Percentiles rank a stretch among this genome's conserved stretches.
phyloP scores from a whole-genome alignment of 2,329 filamentous ascomycete species.

The Achaetomium macrosporum region DNA sequence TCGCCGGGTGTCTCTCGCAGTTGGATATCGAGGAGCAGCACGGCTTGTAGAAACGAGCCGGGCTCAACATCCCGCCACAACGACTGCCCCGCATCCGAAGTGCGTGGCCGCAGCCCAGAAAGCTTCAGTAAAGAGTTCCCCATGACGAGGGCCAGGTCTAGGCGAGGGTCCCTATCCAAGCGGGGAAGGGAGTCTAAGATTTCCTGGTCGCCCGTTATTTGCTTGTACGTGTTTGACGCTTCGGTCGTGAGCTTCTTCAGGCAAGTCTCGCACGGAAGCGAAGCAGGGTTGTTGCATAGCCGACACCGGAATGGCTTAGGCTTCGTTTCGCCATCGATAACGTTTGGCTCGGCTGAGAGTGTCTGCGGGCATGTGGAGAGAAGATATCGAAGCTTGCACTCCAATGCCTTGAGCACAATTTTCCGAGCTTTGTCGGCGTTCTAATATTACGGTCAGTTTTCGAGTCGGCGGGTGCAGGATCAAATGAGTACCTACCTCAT shows the following conservation, averaged over 20 bases:
- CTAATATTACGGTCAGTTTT: constrained; percentile 11
- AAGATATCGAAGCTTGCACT: constrained; percentile 41
- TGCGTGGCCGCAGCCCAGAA: constrained; percentile 22
- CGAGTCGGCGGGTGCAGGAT: not conserved
- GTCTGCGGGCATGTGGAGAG: constrained; percentile 35
- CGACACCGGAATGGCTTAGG: constrained; percentile 20
- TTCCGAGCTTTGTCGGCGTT: constrained; percentile 16
- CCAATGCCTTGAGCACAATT: constrained; percentile 30
- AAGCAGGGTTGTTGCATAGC: constrained; percentile 21
- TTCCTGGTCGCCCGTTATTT: constrained; percentile 21
- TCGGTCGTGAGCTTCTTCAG: constrained; percentile 21
- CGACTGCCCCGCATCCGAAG: constrained; percentile 9
- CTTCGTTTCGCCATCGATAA: constrained; percentile 21
- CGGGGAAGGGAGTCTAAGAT: constrained; percentile 20
- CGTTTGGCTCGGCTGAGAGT: constrained; percentile 23
- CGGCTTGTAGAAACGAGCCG: constrained; percentile 41
- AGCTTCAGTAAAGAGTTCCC: constrained; percentile 29
- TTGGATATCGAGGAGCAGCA: constrained; percentile 46
- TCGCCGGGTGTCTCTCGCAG: constrained; percentile 41
- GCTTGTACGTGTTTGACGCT: constrained; percentile 22
- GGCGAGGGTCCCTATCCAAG: constrained; percentile 30
- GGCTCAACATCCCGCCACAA: constrained; percentile 25
- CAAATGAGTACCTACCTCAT: constrained; percentile 26
- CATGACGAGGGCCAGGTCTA: constrained; percentile 31
- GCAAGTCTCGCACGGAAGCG: constrained; percentile 20